Percentiles rank a stretch among this genome's conserved stretches.
phyloP scores from a whole-genome alignment of 164 flowering plant species.

The Platanus orientalis region DNA sequence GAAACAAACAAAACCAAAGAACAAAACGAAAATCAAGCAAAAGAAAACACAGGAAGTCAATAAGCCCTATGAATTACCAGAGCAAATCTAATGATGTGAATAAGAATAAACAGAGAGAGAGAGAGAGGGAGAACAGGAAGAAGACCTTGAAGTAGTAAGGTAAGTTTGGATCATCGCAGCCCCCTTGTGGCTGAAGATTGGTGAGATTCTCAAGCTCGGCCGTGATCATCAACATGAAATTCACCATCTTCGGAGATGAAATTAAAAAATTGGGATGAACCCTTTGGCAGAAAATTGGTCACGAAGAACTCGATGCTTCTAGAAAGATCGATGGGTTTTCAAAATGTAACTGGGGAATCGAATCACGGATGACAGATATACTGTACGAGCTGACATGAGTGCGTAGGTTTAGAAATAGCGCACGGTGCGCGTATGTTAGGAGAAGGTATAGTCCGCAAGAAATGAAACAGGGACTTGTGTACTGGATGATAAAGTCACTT shows the following conservation, averaged over 20 bases:
- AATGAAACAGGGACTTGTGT: no score
- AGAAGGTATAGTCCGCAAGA: no score
- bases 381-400: no score
- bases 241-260: slow-evolving; percentile 55
- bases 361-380: no score
- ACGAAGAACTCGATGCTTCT: no score
- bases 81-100: no score
- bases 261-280: no score
- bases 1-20: neutral
- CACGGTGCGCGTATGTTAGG: neutral
- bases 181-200: slow-evolving; percentile 75
- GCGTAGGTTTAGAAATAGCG: no score
- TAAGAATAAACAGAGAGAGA: neutral
- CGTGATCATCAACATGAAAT: slow-evolving; percentile 47
- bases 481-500: no score
- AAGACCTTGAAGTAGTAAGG: slow-evolving; percentile 73
- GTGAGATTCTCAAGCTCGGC: slow-evolving; percentile 81
- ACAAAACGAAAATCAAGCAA: neutral
- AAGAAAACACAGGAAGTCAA: neutral
- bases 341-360: no score
- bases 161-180: slow-evolving; percentile 74
- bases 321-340: no score
- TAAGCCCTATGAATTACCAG: neutral
- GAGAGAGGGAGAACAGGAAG: neutral
- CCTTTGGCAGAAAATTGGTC: no score